Percentiles rank a stretch among this genome's conserved stretches.
Conservation (phyloP, 305 asterid species). For the Ilex paraguariensis region DNA sequence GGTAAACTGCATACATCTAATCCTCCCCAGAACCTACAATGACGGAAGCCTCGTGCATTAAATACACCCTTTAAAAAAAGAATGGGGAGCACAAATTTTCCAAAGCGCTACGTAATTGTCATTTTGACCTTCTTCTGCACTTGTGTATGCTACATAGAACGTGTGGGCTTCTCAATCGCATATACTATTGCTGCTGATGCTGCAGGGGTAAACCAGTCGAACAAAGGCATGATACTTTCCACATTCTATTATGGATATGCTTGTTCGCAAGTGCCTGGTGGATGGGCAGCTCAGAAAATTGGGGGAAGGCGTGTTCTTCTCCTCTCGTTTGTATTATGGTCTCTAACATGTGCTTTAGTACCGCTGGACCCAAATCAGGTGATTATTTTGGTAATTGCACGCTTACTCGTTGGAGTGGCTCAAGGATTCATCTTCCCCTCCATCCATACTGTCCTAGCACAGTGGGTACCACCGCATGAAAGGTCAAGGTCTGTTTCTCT, state of each 20-base stretch:
- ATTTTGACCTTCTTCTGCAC: constrained; percentile 86
- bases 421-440: constrained; percentile 98
- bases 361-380: constrained; percentile 75
- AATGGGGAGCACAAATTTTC: constrained; percentile 61
- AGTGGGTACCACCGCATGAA: constrained; percentile 98
- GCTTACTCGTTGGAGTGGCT: constrained; percentile 92
- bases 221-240: constrained; percentile 88
- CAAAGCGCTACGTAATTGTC: constrained; percentile 71
- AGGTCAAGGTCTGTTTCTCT: constrained; percentile 89
- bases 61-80: no score
- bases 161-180: constrained; percentile 95
- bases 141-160: constrained; percentile 87
- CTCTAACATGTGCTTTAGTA: constrained; percentile 78
- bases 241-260: constrained; percentile 94
- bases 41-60: no score
- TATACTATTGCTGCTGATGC: constrained; percentile 97
- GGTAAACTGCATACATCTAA: no score
- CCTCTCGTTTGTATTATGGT: constrained; percentile 80
- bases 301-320: constrained; percentile 92
- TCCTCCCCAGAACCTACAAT: no score
- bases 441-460: constrained; percentile 94
- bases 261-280: constrained; percentile 96
- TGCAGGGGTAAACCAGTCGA: constrained; percentile 71
- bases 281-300: constrained; percentile 94
- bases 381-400: constrained; percentile 62